Evolutionary conservation across 2,329 filamentous ascomycete genomes (phyloP).

Genomic region (Onygena corvina): DNA sequence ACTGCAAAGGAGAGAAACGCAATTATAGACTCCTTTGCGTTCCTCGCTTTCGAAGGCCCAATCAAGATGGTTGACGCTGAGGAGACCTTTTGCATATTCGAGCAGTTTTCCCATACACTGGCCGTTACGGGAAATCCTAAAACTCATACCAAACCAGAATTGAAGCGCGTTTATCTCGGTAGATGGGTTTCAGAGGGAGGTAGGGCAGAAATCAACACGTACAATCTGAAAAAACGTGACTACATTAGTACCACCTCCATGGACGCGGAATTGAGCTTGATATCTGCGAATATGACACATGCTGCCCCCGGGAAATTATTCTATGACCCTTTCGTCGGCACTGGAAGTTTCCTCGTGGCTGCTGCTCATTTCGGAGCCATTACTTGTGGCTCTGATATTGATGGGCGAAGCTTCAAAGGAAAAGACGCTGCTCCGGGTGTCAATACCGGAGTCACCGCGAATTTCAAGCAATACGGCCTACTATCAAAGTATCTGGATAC

Average conservation of each 20-base stretch:
- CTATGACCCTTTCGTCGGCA: slow-evolving; percentile 92
- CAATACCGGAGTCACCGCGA: slow-evolving; percentile 44
- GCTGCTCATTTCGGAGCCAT: slow-evolving; percentile 81
- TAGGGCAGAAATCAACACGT: slow-evolving; percentile 56
- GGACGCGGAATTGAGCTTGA: slow-evolving; percentile 83
- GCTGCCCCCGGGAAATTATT: slow-evolving; percentile 73
- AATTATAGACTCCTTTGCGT: slow-evolving; percentile 72
- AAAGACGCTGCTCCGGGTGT: slow-evolving; percentile 36
- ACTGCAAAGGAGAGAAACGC: slow-evolving; percentile 50
- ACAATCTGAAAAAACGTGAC: slow-evolving; percentile 80
- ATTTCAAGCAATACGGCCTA: slow-evolving; percentile 75
- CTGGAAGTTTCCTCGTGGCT: slow-evolving; percentile 81
- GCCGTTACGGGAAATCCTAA: slow-evolving; percentile 7
- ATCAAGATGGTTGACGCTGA: slow-evolving; percentile 66
- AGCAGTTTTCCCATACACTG: slow-evolving; percentile 53
- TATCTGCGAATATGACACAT: slow-evolving; percentile 83
- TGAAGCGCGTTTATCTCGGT: slow-evolving; percentile 57
- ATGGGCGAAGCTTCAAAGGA: slow-evolving; percentile 71
- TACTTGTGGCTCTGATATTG: slow-evolving; percentile 81
- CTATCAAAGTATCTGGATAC: slow-evolving; percentile 56
- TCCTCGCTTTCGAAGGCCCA: slow-evolving; percentile 63
- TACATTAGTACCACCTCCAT: slow-evolving; percentile 97
- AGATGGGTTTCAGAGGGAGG: slow-evolving; percentile 56
- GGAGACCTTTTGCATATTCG: slow-evolving; percentile 66
- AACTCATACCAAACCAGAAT: slow-evolving; percentile 34